phyloP scores from a whole-genome alignment of 495 filamentous ascomycete species.

The Viridothelium virens region DNA sequence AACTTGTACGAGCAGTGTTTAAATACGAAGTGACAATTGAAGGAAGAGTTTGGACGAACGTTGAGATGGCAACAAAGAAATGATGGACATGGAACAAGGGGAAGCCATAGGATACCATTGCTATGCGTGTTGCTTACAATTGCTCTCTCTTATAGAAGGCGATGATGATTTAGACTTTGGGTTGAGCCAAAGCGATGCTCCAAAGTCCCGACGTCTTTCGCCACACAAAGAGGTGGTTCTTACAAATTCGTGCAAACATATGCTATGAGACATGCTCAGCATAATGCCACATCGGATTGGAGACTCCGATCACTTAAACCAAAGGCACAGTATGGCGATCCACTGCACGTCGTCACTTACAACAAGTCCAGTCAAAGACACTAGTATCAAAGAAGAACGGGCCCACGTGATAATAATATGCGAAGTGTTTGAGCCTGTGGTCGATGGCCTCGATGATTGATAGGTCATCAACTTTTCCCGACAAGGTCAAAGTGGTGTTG shows the following conservation, averaged over 20 bases:
- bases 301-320: neutral
- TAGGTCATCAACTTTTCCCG: no score
- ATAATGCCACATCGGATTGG: neutral
- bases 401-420: neutral
- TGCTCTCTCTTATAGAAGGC: neutral
- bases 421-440: no score
- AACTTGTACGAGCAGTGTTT: neutral
- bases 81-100: neutral
- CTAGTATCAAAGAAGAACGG: neutral
- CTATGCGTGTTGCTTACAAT: conserved; percentile 5
- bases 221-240: neutral
- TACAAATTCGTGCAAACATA: neutral
- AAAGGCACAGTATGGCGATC: neutral
- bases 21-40: neutral
- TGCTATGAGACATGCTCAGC: neutral
- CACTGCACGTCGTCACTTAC: neutral
- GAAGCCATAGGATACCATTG: conserved; percentile 3
- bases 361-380: neutral
- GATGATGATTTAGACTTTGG: neutral
- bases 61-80: neutral
- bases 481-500: neutral
- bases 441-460: no score
- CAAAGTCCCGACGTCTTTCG: neutral
- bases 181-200: neutral
- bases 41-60: neutral